phyloP scores from a whole-genome alignment of 257 asterid species.

The Apocynum venetum region DNA sequence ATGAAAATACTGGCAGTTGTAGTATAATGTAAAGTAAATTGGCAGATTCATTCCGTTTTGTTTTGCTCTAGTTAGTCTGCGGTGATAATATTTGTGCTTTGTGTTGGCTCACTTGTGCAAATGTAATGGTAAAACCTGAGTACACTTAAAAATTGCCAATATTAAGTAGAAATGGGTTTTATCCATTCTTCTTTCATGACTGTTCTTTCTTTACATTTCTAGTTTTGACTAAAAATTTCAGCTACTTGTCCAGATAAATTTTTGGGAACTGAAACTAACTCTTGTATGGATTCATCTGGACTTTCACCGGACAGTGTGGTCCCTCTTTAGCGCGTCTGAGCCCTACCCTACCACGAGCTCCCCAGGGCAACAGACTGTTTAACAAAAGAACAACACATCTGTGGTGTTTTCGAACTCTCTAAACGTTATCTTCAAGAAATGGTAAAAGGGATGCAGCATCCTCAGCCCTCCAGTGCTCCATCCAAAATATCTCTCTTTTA shows the following conservation, averaged over 20 bases:
- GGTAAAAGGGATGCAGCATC: too few species aligned
- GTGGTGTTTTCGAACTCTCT: too few species aligned
- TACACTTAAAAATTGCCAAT: neutral
- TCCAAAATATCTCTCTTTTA: too few species aligned
- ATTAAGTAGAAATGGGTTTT: neutral
- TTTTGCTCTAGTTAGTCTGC: neutral
- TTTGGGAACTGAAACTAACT: too few species aligned
- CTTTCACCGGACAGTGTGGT: neutral
- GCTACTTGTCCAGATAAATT: too few species aligned
- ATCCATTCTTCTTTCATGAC: too few species aligned
- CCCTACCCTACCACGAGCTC: neutral
- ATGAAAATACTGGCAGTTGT: slow-evolving; percentile 76
- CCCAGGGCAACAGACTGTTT: neutral
- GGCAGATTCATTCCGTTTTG: neutral
- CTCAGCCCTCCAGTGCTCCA: too few species aligned
- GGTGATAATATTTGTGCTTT: slow-evolving; percentile 5
- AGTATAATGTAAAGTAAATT: slow-evolving; percentile 49
- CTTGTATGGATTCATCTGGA: neutral
- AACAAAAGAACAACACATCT: neutral
- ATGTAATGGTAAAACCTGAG: neutral
- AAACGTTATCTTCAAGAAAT: too few species aligned
- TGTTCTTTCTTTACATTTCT: too few species aligned
- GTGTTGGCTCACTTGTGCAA: neutral
- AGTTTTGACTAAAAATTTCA: too few species aligned
- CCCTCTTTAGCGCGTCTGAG: neutral